phyloP scores from a whole-genome alignment of 2,329 filamentous ascomycete genomes.

The Ophiocordyceps robertsii region DNA sequence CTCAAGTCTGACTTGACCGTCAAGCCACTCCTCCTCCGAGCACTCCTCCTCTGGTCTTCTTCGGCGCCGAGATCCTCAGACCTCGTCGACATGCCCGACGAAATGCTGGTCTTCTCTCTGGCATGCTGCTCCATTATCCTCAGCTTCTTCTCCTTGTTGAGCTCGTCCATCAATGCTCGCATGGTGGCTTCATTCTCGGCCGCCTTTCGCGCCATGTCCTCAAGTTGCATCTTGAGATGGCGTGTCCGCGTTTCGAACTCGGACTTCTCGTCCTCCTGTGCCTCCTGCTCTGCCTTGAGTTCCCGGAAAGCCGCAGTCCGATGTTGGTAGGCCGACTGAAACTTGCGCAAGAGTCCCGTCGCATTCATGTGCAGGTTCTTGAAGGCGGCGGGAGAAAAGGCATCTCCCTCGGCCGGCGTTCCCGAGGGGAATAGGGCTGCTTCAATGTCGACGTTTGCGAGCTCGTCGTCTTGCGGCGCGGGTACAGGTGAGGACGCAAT shows the following conservation, averaged over 20 bases:
- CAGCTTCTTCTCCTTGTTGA: slow-evolving; percentile 36
- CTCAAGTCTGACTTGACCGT: slow-evolving; percentile 27
- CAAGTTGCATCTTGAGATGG: slow-evolving; percentile 45
- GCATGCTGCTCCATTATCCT: slow-evolving; percentile 24
- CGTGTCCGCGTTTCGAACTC: slow-evolving; percentile 38
- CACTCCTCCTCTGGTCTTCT: slow-evolving; percentile 29
- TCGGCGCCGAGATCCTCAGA: slow-evolving; percentile 42
- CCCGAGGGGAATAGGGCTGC: slow-evolving; percentile 36
- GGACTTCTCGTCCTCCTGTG: slow-evolving; percentile 39
- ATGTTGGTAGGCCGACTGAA: slow-evolving; percentile 45
- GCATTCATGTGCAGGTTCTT: slow-evolving; percentile 49
- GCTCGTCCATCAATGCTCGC: slow-evolving; percentile 32
- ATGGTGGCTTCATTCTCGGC: slow-evolving; percentile 40
- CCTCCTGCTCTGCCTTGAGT: slow-evolving; percentile 37
- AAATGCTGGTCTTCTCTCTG: slow-evolving; percentile 12
- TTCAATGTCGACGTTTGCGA: slow-evolving; percentile 41
- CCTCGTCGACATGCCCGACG: slow-evolving; percentile 27
- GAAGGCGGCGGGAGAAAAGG: slow-evolving; percentile 45
- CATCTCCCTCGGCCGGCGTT: slow-evolving; percentile 27
- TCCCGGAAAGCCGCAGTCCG: slow-evolving; percentile 37
- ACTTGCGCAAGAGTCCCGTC: slow-evolving; percentile 36
- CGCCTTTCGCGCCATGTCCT: slow-evolving; percentile 41
- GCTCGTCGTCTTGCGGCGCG: slow-evolving; percentile 31
- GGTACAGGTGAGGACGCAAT: slow-evolving; percentile 9
- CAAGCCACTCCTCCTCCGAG: slow-evolving; percentile 28